These are phyloP conservation scores for Xylaria sp. DNA, from an alignment of 2,329 filamentous ascomycete species.

Conservation along the genomic window DNA sequence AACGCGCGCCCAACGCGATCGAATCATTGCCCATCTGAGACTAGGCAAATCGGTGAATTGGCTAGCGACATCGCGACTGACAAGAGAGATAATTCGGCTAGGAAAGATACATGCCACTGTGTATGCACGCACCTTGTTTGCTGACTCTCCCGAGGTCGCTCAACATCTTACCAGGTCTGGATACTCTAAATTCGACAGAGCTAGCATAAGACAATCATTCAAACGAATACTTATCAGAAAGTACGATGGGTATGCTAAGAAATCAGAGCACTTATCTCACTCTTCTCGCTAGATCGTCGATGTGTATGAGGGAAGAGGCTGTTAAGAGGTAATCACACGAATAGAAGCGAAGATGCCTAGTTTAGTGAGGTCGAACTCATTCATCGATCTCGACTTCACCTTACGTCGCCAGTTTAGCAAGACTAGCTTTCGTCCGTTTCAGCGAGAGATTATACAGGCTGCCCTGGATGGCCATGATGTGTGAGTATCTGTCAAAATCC, in stretches of 20 bases:
- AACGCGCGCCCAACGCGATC: slow-evolving; percentile 12
- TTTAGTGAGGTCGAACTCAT: slow-evolving; percentile 48
- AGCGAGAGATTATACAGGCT: slow-evolving; percentile 87
- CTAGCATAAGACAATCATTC: not conserved
- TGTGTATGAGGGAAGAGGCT: slow-evolving; percentile 5
- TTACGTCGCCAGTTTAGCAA: slow-evolving; percentile 74
- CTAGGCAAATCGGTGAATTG: not conserved
- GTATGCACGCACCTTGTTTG: not conserved
- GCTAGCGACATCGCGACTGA: not conserved
- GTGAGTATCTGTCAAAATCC: slow-evolving; percentile 4
- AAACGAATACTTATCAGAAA: not conserved
- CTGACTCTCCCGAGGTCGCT: not conserved
- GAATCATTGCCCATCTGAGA: slow-evolving; percentile 11
- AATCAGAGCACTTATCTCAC: not conserved
- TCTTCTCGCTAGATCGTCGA: not conserved
- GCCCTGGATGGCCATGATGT: slow-evolving; percentile 88
- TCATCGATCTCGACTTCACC: slow-evolving; percentile 71
- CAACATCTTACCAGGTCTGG: no score
- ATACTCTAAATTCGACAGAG: not conserved
- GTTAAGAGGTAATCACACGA: not conserved
- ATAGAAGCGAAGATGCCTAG: slow-evolving; percentile 45
- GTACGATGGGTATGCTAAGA: not conserved
- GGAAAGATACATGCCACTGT: not conserved
- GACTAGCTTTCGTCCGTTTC: slow-evolving; percentile 72
- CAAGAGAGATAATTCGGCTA: not conserved